Base-by-base conservation (phyloP, 1,139 yeast species). In the Taphrina deformans region DNA sequence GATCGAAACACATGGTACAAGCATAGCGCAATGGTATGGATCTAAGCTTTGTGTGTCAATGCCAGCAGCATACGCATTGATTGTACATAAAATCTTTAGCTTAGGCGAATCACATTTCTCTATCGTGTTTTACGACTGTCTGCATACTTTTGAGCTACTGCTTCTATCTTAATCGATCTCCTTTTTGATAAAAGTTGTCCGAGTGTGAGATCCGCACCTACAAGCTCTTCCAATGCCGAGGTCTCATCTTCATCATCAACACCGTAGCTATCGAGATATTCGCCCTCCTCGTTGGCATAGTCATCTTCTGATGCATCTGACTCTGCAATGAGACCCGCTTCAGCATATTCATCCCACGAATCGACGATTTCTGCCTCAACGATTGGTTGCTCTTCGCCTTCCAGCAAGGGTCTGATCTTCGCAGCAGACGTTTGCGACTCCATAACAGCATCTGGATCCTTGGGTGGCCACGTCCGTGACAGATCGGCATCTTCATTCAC, bases 401-500 rank as follows among this genome's bases (percentile, higher is more conserved):
- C 50, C 23, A 14, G 14, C 24, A 9, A 23, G 2, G 18, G 10
- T 14, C 16, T n/a, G 7, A n/a, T 24, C 24, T 10, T 21, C 14
- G 18, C 26, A 21, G 26, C 12, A n/a, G 24, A 24, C 46, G 6
- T 33, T 16, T 18, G 48, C 9, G 46, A 27, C 12, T 12, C 12
- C 7, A 26, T 33, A 18, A 21, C 48, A 9, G 51, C 38, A 14
- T 18, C 21, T 1, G 50, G 51, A 16, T 35, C 63, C 9, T 24
- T 35, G 3, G 63, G 56, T 9, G 63, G 63, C 63, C 63, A 59
- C 7, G 56, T 31, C 4, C 27, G 27, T 14, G 31, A 14, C 3
- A 27, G 38, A n/a, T 59, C 63, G 9, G 66, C 53, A 6, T 67
- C 66, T 16, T 41, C 61, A 18, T 55, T 52, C 45, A 64, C 65